Conservation (phyloP, 192 early-diverging fungal species). For the Coemansia sp. region DNA sequence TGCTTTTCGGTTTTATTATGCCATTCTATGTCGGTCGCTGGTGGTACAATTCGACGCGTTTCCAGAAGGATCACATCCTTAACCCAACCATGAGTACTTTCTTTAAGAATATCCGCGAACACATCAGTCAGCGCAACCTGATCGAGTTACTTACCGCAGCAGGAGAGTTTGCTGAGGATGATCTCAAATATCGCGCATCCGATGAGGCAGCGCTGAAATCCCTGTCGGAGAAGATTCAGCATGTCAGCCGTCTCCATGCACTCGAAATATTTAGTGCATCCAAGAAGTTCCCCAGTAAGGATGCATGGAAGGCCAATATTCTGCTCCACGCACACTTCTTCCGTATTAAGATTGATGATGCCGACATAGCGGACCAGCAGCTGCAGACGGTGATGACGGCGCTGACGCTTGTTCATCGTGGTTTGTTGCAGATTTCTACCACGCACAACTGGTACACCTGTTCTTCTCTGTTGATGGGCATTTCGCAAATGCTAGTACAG, state of each 20-base stretch:
- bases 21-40: constrained; percentile 88
- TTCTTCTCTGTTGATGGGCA: constrained; percentile 71
- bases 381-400: constrained; percentile 71
- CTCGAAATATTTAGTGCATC: constrained; percentile 44
- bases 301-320: constrained; percentile 67
- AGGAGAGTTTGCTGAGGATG: constrained; percentile 64
- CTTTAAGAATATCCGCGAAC: constrained; percentile 87
- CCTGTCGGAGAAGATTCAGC: constrained; percentile 37
- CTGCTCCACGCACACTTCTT: constrained; percentile 84
- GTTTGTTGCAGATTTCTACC: constrained; percentile 85
- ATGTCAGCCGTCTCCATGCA: constrained; percentile 35
- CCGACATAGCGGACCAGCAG: constrained; percentile 55
- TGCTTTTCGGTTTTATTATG: constrained; percentile 84
- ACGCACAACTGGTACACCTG: constrained; percentile 81
- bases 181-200: constrained; percentile 45
- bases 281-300: constrained; percentile 48
- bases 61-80: constrained; percentile 88
- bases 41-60: constrained; percentile 90
- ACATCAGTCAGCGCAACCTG: constrained; percentile 62
- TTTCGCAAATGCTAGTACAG: constrained; percentile 88
- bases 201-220: constrained; percentile 55
- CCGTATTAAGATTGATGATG: constrained; percentile 63
- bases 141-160: constrained; percentile 75
- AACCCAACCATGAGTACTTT: constrained; percentile 87
- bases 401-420: constrained; percentile 71